These are phyloP conservation scores for Trypanosoma melophagium DNA, from an alignment of 208 protist species.

Conservation along the genomic window DNA sequence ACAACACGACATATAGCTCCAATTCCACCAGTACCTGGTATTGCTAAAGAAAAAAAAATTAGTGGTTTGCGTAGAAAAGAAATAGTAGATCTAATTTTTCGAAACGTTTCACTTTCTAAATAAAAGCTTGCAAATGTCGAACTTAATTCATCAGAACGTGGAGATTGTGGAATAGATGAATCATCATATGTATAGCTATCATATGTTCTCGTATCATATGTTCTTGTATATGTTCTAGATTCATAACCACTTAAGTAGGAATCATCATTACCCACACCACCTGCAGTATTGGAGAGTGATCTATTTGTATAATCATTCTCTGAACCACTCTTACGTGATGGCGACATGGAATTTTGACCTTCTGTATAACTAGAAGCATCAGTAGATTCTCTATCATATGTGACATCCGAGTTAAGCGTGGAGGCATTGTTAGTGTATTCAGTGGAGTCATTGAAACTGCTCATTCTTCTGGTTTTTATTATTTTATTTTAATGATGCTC, in stretches of 20 bases:
- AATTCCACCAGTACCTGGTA: constrained; percentile 44
- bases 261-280: constrained; percentile 24
- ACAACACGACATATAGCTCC: constrained; percentile 45
- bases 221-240: constrained; percentile 18
- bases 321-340: constrained; percentile 18
- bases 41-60: constrained; percentile 56
- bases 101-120: constrained; percentile 56
- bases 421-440: constrained; percentile 31
- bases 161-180: constrained; percentile 50
- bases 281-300: constrained; percentile 20
- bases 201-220: constrained; percentile 22
- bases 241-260: constrained; percentile 34
- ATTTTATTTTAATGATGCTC: neutral
- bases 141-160: constrained; percentile 68
- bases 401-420: constrained; percentile 8
- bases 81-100: constrained; percentile 28
- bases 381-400: neutral
- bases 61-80: constrained; percentile 62
- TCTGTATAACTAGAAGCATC: constrained; percentile 4
- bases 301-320: constrained; percentile 18
- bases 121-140: constrained; percentile 84
- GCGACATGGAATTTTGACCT: constrained; percentile 10
- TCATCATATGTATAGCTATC: constrained; percentile 40
- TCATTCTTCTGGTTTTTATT: constrained; percentile 37
- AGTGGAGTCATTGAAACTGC: constrained; percentile 60